Conservation (phyloP, 305 asterid genomes). For the Coffea humblotiana region DNA sequence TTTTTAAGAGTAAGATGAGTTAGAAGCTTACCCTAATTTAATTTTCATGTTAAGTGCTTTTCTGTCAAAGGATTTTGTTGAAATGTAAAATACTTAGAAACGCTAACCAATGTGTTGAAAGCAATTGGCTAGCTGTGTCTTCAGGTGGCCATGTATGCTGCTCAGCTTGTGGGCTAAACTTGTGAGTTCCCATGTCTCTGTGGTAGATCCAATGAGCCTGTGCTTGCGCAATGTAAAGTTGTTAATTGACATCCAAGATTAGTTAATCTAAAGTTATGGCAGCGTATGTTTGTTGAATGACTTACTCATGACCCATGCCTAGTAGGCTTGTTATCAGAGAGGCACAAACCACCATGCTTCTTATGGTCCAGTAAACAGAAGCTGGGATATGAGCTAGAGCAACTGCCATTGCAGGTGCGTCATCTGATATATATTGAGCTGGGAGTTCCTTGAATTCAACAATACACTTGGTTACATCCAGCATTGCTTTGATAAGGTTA, state of each 20-base stretch:
- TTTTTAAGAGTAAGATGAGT: not conserved
- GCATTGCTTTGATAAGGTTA: slow-evolving; percentile 48
- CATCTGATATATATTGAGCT: slow-evolving; percentile 50
- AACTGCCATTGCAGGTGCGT: slow-evolving; percentile 46
- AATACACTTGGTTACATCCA: slow-evolving; percentile 61
- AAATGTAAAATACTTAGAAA: not conserved
- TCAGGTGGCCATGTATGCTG: slow-evolving; percentile 58
- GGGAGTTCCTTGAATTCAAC: slow-evolving; percentile 59
- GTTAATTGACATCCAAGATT: not conserved
- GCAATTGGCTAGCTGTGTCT: slow-evolving; percentile 50
- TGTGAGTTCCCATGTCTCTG: slow-evolving; percentile 80
- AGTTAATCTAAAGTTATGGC: not conserved
- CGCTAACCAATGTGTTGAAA: slow-evolving; percentile 52
- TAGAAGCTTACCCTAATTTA: not conserved
- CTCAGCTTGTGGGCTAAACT: slow-evolving; percentile 58
- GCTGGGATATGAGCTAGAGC: slow-evolving; percentile 54
- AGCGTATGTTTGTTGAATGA: not conserved
- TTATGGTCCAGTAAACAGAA: slow-evolving; percentile 77
- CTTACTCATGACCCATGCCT: slow-evolving; percentile 60
- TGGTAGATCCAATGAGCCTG: slow-evolving; percentile 47
- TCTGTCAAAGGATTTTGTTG: not conserved
- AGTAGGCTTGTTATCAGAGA: slow-evolving; percentile 57
- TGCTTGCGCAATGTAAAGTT: not conserved
- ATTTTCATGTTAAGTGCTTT: no score
- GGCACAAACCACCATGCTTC: slow-evolving; percentile 68